These are phyloP conservation scores for Nigrospora oryzae DNA, from an alignment of 2,329 filamentous ascomycete species.

Conservation along the genomic window DNA sequence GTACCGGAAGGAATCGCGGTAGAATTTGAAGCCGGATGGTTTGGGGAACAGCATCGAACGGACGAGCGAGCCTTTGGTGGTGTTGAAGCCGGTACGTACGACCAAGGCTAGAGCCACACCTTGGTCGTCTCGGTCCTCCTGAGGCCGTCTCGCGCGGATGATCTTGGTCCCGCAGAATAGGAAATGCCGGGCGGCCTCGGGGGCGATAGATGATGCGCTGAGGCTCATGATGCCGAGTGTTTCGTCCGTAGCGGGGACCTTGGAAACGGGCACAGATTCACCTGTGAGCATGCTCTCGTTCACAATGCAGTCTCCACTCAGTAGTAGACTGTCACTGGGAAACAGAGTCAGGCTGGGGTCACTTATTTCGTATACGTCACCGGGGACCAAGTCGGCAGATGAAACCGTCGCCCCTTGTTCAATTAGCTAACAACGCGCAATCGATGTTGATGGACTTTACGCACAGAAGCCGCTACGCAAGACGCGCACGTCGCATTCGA, in stretches of 20 bases:
- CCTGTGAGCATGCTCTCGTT: slow-evolving; percentile 99
- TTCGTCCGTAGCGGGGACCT: slow-evolving; percentile 74
- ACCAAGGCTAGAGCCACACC: slow-evolving; percentile 88
- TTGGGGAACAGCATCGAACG: slow-evolving; percentile 98
- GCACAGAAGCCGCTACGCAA: slow-evolving; percentile 88
- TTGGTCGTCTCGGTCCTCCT: slow-evolving; percentile 78
- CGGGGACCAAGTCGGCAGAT: slow-evolving; percentile 84
- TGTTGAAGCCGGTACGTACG: slow-evolving; percentile 91
- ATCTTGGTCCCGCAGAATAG: slow-evolving; percentile 95
- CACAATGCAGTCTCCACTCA: slow-evolving; percentile 94
- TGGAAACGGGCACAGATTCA: slow-evolving; percentile 95
- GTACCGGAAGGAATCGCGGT: slow-evolving; percentile 93
- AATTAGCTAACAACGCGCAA: slow-evolving; percentile 16
- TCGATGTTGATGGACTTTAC: slow-evolving; percentile 15
- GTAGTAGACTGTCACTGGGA: slow-evolving; percentile 82
- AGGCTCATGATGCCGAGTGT: slow-evolving; percentile 70
- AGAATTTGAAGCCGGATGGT: slow-evolving; percentile 97
- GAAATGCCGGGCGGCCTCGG: slow-evolving; percentile 80
- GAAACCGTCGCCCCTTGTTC: slow-evolving; percentile 37
- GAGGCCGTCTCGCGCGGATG: slow-evolving; percentile 78
- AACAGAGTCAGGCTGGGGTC: slow-evolving; percentile 84
- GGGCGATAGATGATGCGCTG: slow-evolving; percentile 71
- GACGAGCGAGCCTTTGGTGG: slow-evolving; percentile 90
- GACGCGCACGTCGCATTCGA: slow-evolving; percentile 92
- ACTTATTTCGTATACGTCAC: slow-evolving; percentile 93